These are phyloP conservation scores for Melanogaster broomeanus DNA, from an alignment of 768 basidiomycete genomes.

Conservation along the genomic window DNA sequence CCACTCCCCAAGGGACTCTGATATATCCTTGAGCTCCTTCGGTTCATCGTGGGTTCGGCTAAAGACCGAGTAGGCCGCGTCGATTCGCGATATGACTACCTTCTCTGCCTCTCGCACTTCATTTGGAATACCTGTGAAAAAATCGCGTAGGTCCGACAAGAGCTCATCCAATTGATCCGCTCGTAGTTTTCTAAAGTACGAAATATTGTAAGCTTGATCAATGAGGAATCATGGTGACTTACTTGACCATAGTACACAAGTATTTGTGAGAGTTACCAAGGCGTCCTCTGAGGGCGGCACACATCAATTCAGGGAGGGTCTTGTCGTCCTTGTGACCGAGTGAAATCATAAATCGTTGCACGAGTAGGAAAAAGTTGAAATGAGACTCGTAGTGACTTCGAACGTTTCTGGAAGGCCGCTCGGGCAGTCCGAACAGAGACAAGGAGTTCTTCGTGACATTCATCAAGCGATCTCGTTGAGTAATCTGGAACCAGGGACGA, in stretches of 20 bases:
- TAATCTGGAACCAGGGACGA: constrained; percentile 15
- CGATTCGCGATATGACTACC: constrained; percentile 27
- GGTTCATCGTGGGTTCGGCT: constrained; percentile 18
- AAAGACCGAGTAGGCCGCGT: constrained; percentile 17
- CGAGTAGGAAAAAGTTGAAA: constrained; percentile 46
- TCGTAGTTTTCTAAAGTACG: constrained; percentile 42
- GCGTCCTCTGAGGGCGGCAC: constrained; percentile 45
- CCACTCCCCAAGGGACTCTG: constrained; percentile 46
- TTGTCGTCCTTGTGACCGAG: constrained; percentile 44
- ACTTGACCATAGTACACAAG: constrained; percentile 53
- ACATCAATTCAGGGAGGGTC: constrained; percentile 42
- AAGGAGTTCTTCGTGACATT: constrained; percentile 33
- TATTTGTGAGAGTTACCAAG: constrained; percentile 44
- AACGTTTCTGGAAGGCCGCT: constrained; percentile 30
- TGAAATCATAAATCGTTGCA: constrained; percentile 45
- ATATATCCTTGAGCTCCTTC: constrained; percentile 19
- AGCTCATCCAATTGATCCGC: constrained; percentile 36
- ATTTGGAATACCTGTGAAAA: constrained; percentile 37
- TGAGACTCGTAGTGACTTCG: constrained; percentile 43
- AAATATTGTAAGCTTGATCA: constrained; percentile 14
- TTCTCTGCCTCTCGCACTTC: constrained; percentile 37
- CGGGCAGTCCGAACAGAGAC: constrained; percentile 41
- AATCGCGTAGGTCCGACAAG: constrained; percentile 41
- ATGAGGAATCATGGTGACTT: constrained; percentile 13
- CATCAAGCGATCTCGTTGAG: constrained; percentile 25